These are phyloP conservation scores for Vaccinium myrtillus DNA, from an alignment of 148 eudicot species.

Conservation along the genomic window DNA sequence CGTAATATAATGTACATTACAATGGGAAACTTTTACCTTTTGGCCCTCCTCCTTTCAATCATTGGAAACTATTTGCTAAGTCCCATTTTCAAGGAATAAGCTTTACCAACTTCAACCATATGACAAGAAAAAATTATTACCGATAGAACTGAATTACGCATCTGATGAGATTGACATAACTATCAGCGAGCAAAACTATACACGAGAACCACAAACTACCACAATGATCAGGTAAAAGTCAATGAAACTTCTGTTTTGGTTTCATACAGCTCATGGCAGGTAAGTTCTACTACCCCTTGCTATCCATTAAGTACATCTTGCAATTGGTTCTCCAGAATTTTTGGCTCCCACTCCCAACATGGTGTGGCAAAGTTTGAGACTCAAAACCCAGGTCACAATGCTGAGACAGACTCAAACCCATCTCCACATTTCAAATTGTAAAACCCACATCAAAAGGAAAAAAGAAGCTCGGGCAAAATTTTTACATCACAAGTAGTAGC, in stretches of 20 bases:
- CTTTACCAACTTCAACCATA: neutral
- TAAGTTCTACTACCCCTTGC: neutral
- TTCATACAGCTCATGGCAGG: neutral
- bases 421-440: neutral
- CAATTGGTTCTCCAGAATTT: neutral
- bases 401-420: neutral
- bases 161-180: neutral
- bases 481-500: neutral
- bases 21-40: neutral
- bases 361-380: neutral
- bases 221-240: neutral
- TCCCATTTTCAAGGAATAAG: neutral
- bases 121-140: neutral
- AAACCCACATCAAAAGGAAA: neutral
- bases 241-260: neutral
- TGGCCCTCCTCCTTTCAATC: neutral
- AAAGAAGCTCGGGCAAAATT: neutral
- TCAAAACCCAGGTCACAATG: neutral
- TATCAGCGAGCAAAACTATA: too few relatives aligned
- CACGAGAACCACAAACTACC: neutral
- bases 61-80: neutral
- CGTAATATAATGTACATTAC: neutral
- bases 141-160: neutral
- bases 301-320: neutral
- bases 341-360: neutral